A percentile compares a stretch with the other conserved stretches of the same genome.
Evolutionary conservation across 805 yeast species (phyloP).

Genomic region (Schwanniomyces sp.): DNA sequence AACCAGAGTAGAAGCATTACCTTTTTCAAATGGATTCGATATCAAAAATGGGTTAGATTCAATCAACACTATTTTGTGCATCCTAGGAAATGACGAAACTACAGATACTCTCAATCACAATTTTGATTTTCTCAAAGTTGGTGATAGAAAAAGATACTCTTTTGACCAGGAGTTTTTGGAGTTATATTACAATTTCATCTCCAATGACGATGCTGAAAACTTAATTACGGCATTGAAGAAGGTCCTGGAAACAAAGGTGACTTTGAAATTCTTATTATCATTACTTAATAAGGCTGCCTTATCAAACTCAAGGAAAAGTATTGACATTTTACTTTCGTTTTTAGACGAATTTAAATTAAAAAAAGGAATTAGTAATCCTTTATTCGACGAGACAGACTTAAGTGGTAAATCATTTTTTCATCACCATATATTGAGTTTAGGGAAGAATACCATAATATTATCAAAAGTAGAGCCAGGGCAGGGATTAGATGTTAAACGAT

Average conservation of each 20-base stretch:
- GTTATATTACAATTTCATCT: constrained; percentile 21
- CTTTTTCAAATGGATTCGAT: constrained; percentile 73
- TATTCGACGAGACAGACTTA: constrained; percentile 64
- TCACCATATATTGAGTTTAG: constrained; percentile 75
- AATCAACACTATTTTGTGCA: constrained; percentile 53
- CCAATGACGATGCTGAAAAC: constrained; percentile 43
- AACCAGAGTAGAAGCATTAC: constrained; percentile 69
- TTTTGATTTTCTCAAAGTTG: constrained; percentile 21
- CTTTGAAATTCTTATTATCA: constrained; percentile 56
- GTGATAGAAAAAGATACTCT: constrained; percentile 20
- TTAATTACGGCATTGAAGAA: constrained; percentile 41
- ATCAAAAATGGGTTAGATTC: constrained; percentile 51
- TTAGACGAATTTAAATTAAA: constrained; percentile 46
- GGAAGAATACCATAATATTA: constrained; percentile 52
- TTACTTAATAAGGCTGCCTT: constrained; percentile 66
- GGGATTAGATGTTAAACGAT: constrained; percentile 45
- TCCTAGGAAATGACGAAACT: constrained; percentile 40
- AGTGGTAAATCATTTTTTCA: constrained; percentile 84
- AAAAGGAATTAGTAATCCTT: constrained; percentile 14
- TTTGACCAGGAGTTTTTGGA: constrained; percentile 24
- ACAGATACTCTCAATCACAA: constrained; percentile 7
- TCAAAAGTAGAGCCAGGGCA: constrained; percentile 42
- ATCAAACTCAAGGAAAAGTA: constrained; percentile 53
- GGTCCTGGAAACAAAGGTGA: constrained; percentile 44
- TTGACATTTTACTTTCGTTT: constrained; percentile 52